phyloP scores from a whole-genome alignment of 2,329 filamentous ascomycete genomes.

The Scedosporium minutisporum region DNA sequence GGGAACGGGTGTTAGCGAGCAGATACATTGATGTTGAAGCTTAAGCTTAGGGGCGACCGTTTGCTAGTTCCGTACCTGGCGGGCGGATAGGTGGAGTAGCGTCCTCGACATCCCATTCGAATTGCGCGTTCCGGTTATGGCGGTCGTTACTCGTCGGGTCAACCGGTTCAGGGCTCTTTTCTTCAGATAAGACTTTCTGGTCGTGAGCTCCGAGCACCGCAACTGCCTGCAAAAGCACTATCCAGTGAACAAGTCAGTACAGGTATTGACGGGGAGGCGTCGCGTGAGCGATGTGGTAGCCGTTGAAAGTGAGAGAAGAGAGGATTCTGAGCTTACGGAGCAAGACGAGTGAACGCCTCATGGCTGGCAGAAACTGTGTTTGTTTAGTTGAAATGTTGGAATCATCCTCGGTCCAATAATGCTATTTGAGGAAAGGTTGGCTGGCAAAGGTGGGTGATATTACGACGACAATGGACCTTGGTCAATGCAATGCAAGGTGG shows the following conservation, averaged over 20 bases:
- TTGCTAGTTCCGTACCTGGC: not conserved
- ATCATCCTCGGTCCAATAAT: not conserved
- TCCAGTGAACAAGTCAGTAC: not conserved
- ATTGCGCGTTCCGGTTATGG: not conserved
- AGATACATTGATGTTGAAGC: not conserved
- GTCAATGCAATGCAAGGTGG: constrained; percentile 3
- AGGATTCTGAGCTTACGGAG: constrained; percentile 2
- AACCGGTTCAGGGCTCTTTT: not conserved
- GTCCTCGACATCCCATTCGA: not conserved
- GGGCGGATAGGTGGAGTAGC: not conserved
- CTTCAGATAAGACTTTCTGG: not conserved
- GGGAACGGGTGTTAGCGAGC: constrained; percentile 5
- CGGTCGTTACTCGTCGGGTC: not conserved
- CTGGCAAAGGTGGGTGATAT: not conserved
- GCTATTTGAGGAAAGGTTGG: not conserved
- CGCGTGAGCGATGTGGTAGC: too few species aligned
- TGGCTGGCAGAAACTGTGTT: not conserved
- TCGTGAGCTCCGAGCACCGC: constrained; percentile 1
- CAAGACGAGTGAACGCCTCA: constrained; percentile 5
- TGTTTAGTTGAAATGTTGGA: not conserved
- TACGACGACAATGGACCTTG: not conserved
- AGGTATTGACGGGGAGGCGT: not conserved
- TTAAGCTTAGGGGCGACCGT: not conserved
- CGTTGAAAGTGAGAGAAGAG: not conserved
- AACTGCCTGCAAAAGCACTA: constrained; percentile 6